Evolutionary conservation across 2,329 filamentous ascomycete species (phyloP).

Genomic region (Nannizzia gypsea): DNA sequence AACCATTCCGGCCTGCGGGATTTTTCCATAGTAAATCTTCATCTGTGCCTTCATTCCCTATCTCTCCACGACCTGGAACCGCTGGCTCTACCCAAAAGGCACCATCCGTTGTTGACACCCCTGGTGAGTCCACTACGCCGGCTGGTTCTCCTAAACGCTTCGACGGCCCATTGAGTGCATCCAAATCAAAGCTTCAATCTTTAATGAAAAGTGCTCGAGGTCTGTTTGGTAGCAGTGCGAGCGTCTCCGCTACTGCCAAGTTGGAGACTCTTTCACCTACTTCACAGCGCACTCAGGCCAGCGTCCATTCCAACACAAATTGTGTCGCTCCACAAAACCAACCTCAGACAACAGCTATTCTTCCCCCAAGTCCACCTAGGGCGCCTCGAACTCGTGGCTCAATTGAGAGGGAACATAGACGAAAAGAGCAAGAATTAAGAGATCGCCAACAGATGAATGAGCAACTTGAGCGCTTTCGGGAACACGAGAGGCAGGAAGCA

Average conservation of each 20-base stretch:
- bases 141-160: constrained; percentile 44
- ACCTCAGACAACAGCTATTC: not conserved
- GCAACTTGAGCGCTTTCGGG: constrained; percentile 23
- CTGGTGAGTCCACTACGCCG: constrained; percentile 46
- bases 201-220: constrained; percentile 80
- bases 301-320: constrained; percentile 20
- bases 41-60: constrained; percentile 47
- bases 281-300: constrained; percentile 21
- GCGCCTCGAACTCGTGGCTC: constrained; percentile 46
- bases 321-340: constrained; percentile 11
- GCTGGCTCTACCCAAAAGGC: constrained; percentile 45
- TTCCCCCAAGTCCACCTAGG: constrained; percentile 22
- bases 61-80: constrained; percentile 36
- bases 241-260: constrained; percentile 47
- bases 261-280: constrained; percentile 42
- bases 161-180: constrained; percentile 79
- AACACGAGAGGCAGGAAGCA: constrained; percentile 27
- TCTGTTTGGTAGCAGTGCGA: constrained; percentile 64
- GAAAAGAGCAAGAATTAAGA: constrained; percentile 18
- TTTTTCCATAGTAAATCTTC: constrained; percentile 50
- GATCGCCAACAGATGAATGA: constrained; percentile 24
- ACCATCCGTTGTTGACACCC: constrained; percentile 48
- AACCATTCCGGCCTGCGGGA: constrained; percentile 16
- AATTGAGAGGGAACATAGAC: constrained; percentile 41
- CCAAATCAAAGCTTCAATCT: constrained; percentile 84